Evolutionary conservation across 768 basidiomycete genomes (phyloP), one percentile per base, ranked within the genome.

Genomic region (Terana coerulea): DNA sequence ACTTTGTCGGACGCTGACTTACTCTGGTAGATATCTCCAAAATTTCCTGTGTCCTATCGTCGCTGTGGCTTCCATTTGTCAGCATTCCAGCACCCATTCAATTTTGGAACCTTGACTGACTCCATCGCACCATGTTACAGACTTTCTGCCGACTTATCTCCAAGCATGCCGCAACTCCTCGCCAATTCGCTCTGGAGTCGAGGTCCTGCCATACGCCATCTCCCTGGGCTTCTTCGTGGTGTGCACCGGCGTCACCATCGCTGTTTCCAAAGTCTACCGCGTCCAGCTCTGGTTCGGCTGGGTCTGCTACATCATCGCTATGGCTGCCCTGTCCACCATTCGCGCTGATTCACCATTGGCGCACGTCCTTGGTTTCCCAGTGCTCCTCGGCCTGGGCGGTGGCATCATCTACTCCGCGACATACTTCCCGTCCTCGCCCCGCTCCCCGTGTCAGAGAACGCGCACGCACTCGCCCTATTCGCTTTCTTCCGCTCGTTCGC

Each of bases 131-230:
- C 9, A 19, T 17, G 56, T 41, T 28, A 19, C 57, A 70, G 72
- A 72, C 55, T 76, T 72, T 53, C 59, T 70, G 6, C 72, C 72
- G 5, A 66, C 72, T 5, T 77, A 71, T 58, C 74, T 72, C 52
- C 76, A 77, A 56, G 73, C 74, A 1, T 70, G 68, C 56, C 66
- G 64, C 49, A 63, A 57, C 11, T 60, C 64, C 9, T 65, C 65
- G 4, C 65, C 77, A 3, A 46, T 53, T 26, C 34, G 43, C 15
- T 46, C 51, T 15, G 51, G 51, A 33, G 44, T 52, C 10, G 24
- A 39, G 11, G 35, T 22, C 22, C 52, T 47, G 22, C 33, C 59
- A 3, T 55, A 57, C 15, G 58, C 64, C 2, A 51, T 67, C 33
- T 50, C 60, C 24, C 51, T 69, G 26, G 61, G 66, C 0, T 63